Percentiles rank a stretch among this genome's conserved stretches.
Conservation (phyloP, 345 rosid species). For the Acer negundo region DNA sequence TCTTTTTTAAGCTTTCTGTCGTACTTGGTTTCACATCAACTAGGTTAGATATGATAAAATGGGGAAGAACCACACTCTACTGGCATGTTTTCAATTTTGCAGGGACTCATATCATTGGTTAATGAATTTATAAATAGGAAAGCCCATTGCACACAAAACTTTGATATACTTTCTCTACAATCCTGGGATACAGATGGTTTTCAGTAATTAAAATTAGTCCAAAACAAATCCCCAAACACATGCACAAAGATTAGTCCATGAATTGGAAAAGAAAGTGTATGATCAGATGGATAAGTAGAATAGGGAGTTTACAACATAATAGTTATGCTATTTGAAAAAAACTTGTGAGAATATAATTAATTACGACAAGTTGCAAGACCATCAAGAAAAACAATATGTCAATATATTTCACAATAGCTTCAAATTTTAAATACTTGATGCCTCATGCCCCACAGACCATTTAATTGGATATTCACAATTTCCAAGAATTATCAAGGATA, state of each 20-base stretch:
- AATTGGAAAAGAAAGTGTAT: not conserved
- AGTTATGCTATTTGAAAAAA: not conserved
- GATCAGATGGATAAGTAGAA: not conserved
- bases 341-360: not conserved
- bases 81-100: not conserved
- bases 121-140: not conserved
- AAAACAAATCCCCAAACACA: too few species aligned
- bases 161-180: not conserved
- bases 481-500: not conserved
- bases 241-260: not conserved
- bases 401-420: not conserved
- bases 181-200: too few species aligned
- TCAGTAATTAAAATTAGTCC: not conserved
- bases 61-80: not conserved
- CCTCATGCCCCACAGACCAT: too few species aligned
- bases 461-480: too few species aligned
- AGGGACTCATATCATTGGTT: not conserved
- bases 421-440: not conserved
- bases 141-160: not conserved
- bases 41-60: not conserved
- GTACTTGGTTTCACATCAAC: not conserved
- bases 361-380: not conserved
- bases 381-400: not conserved
- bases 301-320: not conserved
- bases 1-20: not conserved